These are phyloP conservation scores for Fusarium tuaranense DNA, from an alignment of 2,329 filamentous ascomycete species.

Conservation along the genomic window DNA sequence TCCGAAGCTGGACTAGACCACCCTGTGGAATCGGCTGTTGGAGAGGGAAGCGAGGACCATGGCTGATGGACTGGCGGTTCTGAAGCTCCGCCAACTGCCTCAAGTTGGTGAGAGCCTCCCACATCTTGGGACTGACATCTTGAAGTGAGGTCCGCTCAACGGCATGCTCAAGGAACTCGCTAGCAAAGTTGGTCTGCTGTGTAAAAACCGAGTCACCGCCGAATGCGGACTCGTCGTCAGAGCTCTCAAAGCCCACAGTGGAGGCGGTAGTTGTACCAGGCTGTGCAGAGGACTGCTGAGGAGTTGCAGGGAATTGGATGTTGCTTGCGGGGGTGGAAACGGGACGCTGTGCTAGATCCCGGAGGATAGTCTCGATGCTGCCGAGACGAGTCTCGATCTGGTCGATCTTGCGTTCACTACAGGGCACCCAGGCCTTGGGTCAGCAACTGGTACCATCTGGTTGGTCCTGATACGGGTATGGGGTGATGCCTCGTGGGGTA, in stretches of 20 bases:
- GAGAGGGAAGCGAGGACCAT: conserved; percentile 59
- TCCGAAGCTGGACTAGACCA: conserved; percentile 62
- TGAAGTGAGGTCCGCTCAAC: conserved; percentile 61
- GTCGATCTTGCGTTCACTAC: conserved; percentile 66
- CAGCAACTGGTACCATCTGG: conserved; percentile 6
- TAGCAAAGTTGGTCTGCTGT: conserved; percentile 65
- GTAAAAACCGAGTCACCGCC: conserved; percentile 62
- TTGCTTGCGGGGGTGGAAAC: conserved; percentile 40
- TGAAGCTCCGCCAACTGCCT: conserved; percentile 66
- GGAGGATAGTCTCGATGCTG: conserved; percentile 59
- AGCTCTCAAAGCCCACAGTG: conserved; percentile 52
- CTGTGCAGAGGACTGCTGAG: conserved; percentile 37
- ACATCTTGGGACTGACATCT: conserved; percentile 62
- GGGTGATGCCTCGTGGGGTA: conserved; percentile 3
- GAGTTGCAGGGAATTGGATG: conserved; percentile 34
- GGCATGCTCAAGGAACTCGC: conserved; percentile 65
- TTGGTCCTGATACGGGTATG: not conserved
- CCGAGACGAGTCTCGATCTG: conserved; percentile 58
- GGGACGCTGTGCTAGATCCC: conserved; percentile 49
- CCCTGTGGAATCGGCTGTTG: conserved; percentile 60
- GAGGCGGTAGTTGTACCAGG: conserved; percentile 43
- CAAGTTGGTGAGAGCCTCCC: conserved; percentile 63
- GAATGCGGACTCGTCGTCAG: conserved; percentile 56
- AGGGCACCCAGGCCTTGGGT: not conserved
- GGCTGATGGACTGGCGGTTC: conserved; percentile 53